Base-by-base conservation (phyloP, 257 asterid species). In the Nyctanthes arbortristis region DNA sequence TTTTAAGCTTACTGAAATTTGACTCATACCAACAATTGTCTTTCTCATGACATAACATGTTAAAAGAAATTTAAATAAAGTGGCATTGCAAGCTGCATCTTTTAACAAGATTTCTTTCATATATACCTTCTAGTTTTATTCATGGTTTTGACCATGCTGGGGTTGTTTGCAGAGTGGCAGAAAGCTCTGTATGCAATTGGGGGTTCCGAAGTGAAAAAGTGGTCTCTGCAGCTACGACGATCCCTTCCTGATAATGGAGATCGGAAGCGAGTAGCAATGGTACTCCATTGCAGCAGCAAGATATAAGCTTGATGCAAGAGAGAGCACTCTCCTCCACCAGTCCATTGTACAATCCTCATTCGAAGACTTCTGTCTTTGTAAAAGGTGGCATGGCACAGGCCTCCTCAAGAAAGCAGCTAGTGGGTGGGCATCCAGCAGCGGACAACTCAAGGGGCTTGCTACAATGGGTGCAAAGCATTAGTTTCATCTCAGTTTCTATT, bases 391-490 rank as follows among this genome's bases (percentile, higher is more conserved):
- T 87, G 45, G 96, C 85, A 68, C 99, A 87, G 75, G 78, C 97
- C 73, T 79, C 97, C 63, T 78, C 92, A 56, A 84, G 97, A 81
- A 88, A 94, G 84, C 97, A 84, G 84, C 63, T 85, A 68, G 79
- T 89, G 79, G 89, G 96, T 29, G 96, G 96, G 72, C 90, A 84
- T 78, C 63, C 88, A 22, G 75, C 67, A 27, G 70, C 82, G 76
- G 99, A 94, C 81, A 89, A 75, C 77, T 86, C 99, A 0, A 91
- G 89, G 83, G 96, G 97, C 74, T 78, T 91, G 77, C 86, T 89
- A 79, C 99, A 94, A 69, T 94, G 96, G 95, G 91, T 91, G 68
- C 97, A 89, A 81, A 94, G 97, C 86, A 89, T 94, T 78, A 91
- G 95, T 82, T 94, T 94, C 33, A 81, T 88, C 72, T 91, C 97